Evolutionary conservation across 306 rosid species (phyloP).

Genomic region (Cucumis hystrix): DNA sequence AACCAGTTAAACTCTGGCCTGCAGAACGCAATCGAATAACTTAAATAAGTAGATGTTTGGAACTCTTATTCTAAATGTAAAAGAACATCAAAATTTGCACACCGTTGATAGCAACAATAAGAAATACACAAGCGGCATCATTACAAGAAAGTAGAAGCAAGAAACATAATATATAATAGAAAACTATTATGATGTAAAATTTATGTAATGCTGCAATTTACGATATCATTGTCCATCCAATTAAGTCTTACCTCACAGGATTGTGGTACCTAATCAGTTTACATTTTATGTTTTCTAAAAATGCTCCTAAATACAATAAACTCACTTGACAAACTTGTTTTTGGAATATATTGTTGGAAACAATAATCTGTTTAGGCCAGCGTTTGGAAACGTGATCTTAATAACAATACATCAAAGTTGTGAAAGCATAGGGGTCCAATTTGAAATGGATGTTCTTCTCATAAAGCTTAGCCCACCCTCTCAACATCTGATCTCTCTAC

Average conservation of each 20-base stretch:
- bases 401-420: neutral
- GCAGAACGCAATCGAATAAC: slow-evolving; percentile 11
- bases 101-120: neutral
- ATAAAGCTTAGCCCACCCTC: neutral
- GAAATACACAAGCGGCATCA: neutral
- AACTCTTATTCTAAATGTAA: neutral
- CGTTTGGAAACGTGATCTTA: neutral
- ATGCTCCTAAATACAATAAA: neutral
- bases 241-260: neutral
- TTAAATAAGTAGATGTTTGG: neutral
- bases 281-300: neutral
- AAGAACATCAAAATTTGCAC: neutral
- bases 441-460: neutral
- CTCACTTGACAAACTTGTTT: neutral
- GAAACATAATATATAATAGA: neutral
- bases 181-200: neutral
- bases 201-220: neutral
- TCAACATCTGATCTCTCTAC: neutral
- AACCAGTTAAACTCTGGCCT: slow-evolving; percentile 91
- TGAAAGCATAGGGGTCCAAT: neutral
- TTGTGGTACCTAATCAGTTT: neutral
- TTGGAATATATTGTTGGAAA: neutral
- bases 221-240: neutral
- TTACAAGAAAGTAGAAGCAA: neutral
- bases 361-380: neutral